phyloP scores from a whole-genome alignment of 768 basidiomycete species.

The Suillus tomentosus region DNA sequence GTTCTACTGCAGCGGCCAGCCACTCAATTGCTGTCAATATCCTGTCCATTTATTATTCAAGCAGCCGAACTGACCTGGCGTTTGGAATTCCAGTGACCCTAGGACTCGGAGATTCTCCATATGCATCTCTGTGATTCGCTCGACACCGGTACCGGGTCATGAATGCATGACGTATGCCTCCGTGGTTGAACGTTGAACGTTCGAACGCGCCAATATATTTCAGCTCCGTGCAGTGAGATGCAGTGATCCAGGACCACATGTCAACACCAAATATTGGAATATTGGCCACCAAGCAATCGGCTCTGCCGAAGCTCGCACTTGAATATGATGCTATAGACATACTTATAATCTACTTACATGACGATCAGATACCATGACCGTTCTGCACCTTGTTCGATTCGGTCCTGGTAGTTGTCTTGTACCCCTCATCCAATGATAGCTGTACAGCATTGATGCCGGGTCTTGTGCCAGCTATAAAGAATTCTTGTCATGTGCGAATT shows the following conservation, averaged over 20 bases:
- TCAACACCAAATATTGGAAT: too few species aligned
- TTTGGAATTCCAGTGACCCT: slow-evolving; percentile 65
- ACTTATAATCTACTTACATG: neutral
- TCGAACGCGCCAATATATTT: neutral
- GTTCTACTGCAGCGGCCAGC: neutral
- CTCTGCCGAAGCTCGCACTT: too few species aligned
- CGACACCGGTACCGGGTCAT: too few species aligned
- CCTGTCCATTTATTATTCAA: slow-evolving; percentile 44
- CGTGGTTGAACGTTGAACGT: too few species aligned
- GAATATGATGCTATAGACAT: neutral
- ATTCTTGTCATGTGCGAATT: neutral
- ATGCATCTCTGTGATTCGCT: slow-evolving; percentile 51
- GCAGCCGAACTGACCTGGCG: neutral
- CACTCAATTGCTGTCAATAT: neutral
- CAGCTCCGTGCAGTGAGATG: neutral
- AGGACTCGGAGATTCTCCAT: slow-evolving; percentile 61
- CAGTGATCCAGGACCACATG: too few species aligned
- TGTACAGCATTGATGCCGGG: neutral
- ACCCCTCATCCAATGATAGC: neutral
- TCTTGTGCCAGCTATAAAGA: neutral
- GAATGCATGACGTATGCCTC: too few species aligned
- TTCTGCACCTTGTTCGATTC: neutral
- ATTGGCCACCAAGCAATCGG: too few species aligned
- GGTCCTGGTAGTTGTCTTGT: neutral
- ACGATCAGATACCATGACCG: neutral